Percentiles rank a stretch among this genome's conserved stretches.
Evolutionary conservation across 495 filamentous ascomycete genomes (phyloP).

Genomic region (Thozetella sp.): DNA sequence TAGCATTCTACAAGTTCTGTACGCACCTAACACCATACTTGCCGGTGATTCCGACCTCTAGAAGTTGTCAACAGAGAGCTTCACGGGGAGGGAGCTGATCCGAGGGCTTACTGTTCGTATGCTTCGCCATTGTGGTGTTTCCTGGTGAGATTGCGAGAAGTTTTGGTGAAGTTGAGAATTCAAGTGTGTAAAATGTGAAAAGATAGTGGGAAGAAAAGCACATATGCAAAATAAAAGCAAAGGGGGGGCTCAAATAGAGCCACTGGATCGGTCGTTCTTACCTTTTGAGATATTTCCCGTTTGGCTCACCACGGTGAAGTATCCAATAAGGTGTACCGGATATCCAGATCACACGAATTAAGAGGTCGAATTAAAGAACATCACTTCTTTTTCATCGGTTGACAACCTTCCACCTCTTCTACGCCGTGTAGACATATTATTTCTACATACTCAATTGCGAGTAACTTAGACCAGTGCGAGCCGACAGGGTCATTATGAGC

Average conservation of each 20-base stretch:
- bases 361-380: too few species aligned
- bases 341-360: too few species aligned
- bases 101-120: slow-evolving; percentile 13
- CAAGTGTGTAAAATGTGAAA: not conserved
- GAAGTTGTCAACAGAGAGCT: too few species aligned
- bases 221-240: not conserved
- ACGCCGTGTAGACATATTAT: too few species aligned
- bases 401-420: too few species aligned
- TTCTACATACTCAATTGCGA: not conserved
- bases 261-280: not conserved
- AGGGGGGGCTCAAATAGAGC: not conserved
- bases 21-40: slow-evolving; percentile 14
- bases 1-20: not conserved
- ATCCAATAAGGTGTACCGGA: not conserved
- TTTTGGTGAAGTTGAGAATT: not conserved
- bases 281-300: not conserved
- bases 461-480: too few species aligned
- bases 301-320: not conserved
- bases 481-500: too few species aligned
- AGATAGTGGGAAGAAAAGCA: not conserved
- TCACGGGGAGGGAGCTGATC: too few species aligned
- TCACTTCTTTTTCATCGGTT: too few species aligned
- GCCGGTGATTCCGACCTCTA: slow-evolving; percentile 20
- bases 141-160: not conserved
- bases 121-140: slow-evolving; percentile 13